Conservation (phyloP, 805 yeast genomes). For the Candida sanyiensis region DNA sequence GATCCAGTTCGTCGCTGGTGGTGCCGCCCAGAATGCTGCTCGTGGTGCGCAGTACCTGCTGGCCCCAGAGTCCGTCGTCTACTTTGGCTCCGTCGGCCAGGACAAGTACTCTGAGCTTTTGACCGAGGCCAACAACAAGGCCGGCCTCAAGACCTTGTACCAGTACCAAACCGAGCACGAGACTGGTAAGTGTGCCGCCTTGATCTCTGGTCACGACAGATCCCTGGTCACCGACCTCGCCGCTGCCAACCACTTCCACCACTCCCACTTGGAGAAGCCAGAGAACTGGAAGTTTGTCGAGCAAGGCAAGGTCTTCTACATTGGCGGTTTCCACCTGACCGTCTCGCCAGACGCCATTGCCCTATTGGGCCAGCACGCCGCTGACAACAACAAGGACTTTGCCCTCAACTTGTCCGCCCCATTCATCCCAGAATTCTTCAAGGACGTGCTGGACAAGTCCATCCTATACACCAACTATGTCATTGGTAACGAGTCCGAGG, state of each 20-base stretch:
- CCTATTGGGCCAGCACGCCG: slow-evolving; percentile 88
- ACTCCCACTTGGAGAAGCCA: slow-evolving; percentile 78
- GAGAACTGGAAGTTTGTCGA: slow-evolving; percentile 88
- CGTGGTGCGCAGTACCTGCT: slow-evolving; percentile 95
- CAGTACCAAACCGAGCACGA: slow-evolving; percentile 69
- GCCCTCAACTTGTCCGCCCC: slow-evolving; percentile 92
- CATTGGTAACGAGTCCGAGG: slow-evolving; percentile 96
- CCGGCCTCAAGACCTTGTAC: slow-evolving; percentile 85
- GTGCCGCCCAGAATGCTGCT: slow-evolving; percentile 99
- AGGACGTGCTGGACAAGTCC: slow-evolving; percentile 75
- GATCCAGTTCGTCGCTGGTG: slow-evolving; percentile 86
- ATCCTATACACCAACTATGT: slow-evolving; percentile 86
- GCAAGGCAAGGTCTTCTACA: slow-evolving; percentile 75
- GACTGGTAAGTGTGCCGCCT: slow-evolving; percentile 98
- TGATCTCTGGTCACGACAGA: slow-evolving; percentile 82
- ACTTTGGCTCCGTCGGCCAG: slow-evolving; percentile 94
- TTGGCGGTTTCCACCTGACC: slow-evolving; percentile 99
- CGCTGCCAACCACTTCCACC: slow-evolving; percentile 96
- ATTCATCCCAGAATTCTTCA: slow-evolving; percentile 92
- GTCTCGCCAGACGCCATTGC: slow-evolving; percentile 94
- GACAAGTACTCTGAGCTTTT: slow-evolving; percentile 82
- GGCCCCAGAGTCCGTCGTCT: slow-evolving; percentile 76
- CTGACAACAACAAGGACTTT: slow-evolving; percentile 70
- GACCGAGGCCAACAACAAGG: slow-evolving; percentile 73
- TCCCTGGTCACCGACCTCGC: slow-evolving; percentile 93